phyloP scores from a whole-genome alignment of 306 rosid species.

The Inga oerstediana region DNA sequence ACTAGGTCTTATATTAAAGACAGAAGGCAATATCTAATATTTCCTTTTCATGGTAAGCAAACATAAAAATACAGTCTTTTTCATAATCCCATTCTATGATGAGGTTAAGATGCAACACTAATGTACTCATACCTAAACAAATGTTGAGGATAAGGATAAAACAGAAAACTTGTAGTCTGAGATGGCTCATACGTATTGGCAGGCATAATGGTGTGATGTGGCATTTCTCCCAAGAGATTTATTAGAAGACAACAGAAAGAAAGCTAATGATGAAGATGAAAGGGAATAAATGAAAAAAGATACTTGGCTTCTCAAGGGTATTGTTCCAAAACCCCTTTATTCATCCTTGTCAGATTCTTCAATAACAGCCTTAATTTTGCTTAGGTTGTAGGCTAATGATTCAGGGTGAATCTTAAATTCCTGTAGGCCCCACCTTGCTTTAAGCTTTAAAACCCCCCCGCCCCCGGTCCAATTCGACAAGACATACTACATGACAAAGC shows the following conservation, averaged over 20 bases:
- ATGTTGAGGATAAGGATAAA: not conserved
- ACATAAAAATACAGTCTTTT: not conserved
- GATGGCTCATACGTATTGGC: conserved; percentile 15
- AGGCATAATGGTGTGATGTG: conserved; percentile 41
- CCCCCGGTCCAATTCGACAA: conserved; percentile 43
- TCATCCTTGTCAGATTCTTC: conserved; percentile 83
- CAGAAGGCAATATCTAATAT: too few species aligned
- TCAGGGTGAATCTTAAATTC: conserved; percentile 82
- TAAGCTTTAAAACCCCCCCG: conserved; percentile 63
- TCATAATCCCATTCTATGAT: not conserved
- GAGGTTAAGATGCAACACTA: not conserved
- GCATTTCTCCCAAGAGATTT: conserved; percentile 41
- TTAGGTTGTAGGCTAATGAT: conserved; percentile 65
- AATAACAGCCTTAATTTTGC: conserved; percentile 79
- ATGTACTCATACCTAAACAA: not conserved
- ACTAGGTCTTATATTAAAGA: too few species aligned
- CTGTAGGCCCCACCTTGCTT: conserved; percentile 60
- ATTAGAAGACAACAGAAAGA: conserved; percentile 54
- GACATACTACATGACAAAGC: conserved; percentile 58
- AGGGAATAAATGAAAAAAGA: conserved; percentile 56
- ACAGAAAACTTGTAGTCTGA: not conserved
- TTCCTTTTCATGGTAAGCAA: too few species aligned
- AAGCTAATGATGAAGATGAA: conserved; percentile 55
- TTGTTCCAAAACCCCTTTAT: conserved; percentile 71
- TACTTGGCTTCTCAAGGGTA: conserved; percentile 91